Conservation (phyloP, 768 basidiomycete species). For the Obba rivulosa region DNA sequence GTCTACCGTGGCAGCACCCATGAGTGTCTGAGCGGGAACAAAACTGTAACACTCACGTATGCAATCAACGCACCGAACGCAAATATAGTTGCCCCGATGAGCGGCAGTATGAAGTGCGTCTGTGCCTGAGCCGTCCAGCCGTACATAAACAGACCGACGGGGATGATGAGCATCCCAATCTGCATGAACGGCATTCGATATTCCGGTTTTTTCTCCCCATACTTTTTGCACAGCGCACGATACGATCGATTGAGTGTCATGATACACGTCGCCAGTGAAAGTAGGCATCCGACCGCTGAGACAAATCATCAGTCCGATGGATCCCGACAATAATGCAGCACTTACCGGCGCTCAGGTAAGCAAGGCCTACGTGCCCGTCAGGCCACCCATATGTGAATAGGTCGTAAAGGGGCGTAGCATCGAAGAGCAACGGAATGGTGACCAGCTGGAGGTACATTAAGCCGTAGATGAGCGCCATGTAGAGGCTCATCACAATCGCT, state of each 20-base stretch:
- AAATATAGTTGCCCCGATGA: constrained; percentile 6
- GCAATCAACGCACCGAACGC: constrained; percentile 2
- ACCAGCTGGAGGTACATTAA: constrained; percentile 4
- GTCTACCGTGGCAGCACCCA: background rate
- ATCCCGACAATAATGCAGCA: background rate
- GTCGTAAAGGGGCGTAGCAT: background rate
- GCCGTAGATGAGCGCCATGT: constrained; percentile 6
- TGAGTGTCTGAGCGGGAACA: background rate
- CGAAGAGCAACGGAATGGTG: constrained; percentile 5
- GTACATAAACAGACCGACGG: background rate
- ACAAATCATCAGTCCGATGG: too few relatives aligned
- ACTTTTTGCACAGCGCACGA: constrained; percentile 1
- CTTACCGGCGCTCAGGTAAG: constrained; percentile 5
- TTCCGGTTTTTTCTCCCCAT: constrained; percentile 3
- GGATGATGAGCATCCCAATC: constrained; percentile 1
- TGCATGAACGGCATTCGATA: constrained; percentile 7
- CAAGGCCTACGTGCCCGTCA: constrained; percentile 3
- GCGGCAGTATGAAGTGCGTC: background rate
- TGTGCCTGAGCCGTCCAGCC: background rate
- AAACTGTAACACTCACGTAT: background rate
- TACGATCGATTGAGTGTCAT: constrained; percentile 2
- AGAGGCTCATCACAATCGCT: constrained; percentile 4
- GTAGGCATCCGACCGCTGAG: background rate
- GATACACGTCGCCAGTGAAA: background rate
- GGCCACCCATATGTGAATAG: constrained; percentile 7